Conservation (phyloP, 2,329 filamentous ascomycete genomes). For the Keithomyces neogunnii region DNA sequence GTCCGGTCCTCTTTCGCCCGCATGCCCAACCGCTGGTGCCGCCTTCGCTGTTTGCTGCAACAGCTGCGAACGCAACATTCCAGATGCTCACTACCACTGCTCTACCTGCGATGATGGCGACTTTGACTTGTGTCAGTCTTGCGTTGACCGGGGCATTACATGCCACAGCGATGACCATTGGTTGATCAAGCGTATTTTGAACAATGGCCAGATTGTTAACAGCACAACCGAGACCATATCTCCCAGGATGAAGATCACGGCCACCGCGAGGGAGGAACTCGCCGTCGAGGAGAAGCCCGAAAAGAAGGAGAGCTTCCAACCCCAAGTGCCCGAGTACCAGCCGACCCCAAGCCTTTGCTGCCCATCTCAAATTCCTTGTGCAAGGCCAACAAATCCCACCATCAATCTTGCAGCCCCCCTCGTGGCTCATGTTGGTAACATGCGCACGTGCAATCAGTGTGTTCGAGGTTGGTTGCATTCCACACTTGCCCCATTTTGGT, state of each 20-base stretch:
- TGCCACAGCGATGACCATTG: slow-evolving; percentile 79
- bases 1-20: neutral
- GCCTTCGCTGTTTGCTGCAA: slow-evolving; percentile 89
- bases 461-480: slow-evolving; percentile 30
- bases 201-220: slow-evolving; percentile 69
- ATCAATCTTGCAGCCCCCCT: neutral
- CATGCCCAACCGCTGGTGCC: neutral
- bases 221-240: slow-evolving; percentile 78
- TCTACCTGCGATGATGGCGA: slow-evolving; percentile 87
- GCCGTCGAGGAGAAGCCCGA: neutral
- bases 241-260: slow-evolving; percentile 45
- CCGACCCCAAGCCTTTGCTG: neutral
- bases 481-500: neutral
- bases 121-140: slow-evolving; percentile 82
- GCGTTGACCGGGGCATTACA: slow-evolving; percentile 65
- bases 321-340: neutral
- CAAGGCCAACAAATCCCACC: neutral
- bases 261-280: slow-evolving; percentile 11
- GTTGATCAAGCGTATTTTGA: slow-evolving; percentile 85
- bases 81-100: slow-evolving; percentile 87
- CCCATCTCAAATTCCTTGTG: neutral
- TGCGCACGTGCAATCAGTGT: slow-evolving; percentile 64
- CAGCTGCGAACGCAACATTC: slow-evolving; percentile 69
- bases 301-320: neutral
- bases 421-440: slow-evolving; percentile 19